Percentiles rank a stretch among this genome's conserved stretches.
These are phyloP conservation scores for Boletus insuetus DNA, from an alignment of 768 basidiomycete species.

Conservation along the genomic window DNA sequence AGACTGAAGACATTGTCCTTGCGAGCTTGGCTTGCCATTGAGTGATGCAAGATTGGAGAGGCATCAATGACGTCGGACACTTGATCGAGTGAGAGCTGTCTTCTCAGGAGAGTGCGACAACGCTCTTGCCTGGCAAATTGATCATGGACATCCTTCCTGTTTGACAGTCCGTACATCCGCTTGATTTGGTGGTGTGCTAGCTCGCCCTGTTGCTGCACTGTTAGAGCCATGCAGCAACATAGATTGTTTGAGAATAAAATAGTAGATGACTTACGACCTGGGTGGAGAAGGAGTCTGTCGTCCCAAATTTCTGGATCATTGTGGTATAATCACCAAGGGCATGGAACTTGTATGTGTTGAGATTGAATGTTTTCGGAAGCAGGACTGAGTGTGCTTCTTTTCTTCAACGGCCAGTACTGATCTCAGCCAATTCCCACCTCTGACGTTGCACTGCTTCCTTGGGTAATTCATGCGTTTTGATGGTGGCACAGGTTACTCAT, in stretches of 20 bases:
- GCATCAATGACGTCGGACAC: background rate
- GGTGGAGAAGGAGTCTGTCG: background rate
- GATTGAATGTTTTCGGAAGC: no score
- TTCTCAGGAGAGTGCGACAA: background rate
- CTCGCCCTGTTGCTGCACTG: background rate
- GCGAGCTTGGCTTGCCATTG: background rate
- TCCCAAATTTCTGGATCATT: background rate
- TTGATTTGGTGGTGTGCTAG: background rate
- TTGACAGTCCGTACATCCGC: background rate
- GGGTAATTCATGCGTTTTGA: no score
- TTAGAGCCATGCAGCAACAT: no score
- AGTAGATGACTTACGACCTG: background rate
- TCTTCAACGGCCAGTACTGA: no score
- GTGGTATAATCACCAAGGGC: no score
- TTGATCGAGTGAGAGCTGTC: background rate
- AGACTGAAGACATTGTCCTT: conserved; percentile 1
- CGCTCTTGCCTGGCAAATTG: background rate
- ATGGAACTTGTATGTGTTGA: no score
- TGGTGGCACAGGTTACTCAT: no score
- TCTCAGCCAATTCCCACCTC: no score
- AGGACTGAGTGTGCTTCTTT: no score
- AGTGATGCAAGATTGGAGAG: background rate
- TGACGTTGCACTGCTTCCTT: no score
- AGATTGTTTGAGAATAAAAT: no score
- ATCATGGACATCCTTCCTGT: background rate